These are phyloP conservation scores for Carex scoparia DNA, from an alignment of 176 grass and related monocot genomes.

Conservation along the genomic window DNA sequence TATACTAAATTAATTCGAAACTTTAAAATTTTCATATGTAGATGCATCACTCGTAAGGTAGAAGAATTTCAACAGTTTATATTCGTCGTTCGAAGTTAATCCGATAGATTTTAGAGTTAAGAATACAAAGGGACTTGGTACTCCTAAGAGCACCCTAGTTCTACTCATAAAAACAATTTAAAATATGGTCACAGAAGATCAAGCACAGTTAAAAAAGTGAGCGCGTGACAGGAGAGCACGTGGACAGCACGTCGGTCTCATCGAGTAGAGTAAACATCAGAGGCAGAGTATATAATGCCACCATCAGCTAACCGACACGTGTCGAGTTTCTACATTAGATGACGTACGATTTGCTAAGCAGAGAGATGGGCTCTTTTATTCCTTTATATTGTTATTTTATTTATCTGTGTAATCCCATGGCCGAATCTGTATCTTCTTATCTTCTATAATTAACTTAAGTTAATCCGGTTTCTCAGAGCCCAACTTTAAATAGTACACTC, in stretches of 20 bases:
- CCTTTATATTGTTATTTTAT: background rate
- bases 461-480: too few relatives aligned
- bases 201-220: background rate
- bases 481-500: too few relatives aligned
- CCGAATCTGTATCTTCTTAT: background rate
- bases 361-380: background rate
- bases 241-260: slow-evolving; percentile 24
- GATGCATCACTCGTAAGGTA: too few relatives aligned
- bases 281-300: background rate
- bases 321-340: background rate
- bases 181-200: background rate
- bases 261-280: background rate
- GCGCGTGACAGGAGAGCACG: slow-evolving; percentile 16
- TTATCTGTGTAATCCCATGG: background rate
- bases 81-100: too few relatives aligned
- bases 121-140: too few relatives aligned
- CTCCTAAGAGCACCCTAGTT: too few relatives aligned
- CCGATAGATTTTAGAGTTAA: too few relatives aligned
- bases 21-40: too few relatives aligned
- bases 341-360: slow-evolving; percentile 10
- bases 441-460: background rate
- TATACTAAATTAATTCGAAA: too few relatives aligned
- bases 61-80: too few relatives aligned
- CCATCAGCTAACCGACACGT: background rate
- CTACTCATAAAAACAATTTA: too few relatives aligned